Evolutionary conservation across 2,329 filamentous ascomycete genomes (phyloP).

Genomic region (Fusarium acutatum): DNA sequence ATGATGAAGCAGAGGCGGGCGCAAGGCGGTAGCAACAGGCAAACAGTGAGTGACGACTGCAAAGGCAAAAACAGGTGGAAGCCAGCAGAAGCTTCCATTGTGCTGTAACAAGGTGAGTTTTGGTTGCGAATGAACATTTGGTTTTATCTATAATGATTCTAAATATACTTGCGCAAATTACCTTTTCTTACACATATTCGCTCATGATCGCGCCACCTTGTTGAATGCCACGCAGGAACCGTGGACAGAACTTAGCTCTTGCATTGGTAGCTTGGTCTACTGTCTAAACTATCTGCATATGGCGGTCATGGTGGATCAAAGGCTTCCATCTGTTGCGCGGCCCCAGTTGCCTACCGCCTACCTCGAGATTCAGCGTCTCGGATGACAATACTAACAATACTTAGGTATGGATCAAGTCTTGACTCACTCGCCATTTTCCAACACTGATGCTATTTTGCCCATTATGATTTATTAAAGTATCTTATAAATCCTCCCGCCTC

Average conservation of each 20-base stretch:
- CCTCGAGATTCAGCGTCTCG: not conserved
- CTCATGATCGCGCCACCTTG: conserved; percentile 15
- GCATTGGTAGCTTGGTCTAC: conserved; percentile 13
- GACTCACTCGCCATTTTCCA: not conserved
- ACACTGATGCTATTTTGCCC: not conserved
- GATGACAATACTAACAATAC: not conserved
- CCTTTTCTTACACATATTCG: not conserved
- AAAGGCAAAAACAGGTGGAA: conserved; percentile 36
- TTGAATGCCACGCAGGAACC: conserved; percentile 9
- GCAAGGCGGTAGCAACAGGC: conserved; percentile 36
- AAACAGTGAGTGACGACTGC: conserved; percentile 41
- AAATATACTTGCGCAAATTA: not conserved
- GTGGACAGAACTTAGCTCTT: conserved; percentile 3
- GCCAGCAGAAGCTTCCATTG: conserved; percentile 35
- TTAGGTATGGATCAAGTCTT: not conserved
- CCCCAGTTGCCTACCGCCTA: conserved; percentile 20
- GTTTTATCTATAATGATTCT: not conserved
- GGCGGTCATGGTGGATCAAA: conserved; percentile 26
- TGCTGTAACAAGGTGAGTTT: not conserved
- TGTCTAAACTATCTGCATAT: not conserved
- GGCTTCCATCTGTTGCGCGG: conserved; percentile 11
- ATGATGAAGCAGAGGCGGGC: conserved; percentile 39
- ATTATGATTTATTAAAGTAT: not conserved
- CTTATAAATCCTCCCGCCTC: not conserved
- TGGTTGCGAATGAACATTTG: not conserved